Percentiles rank a stretch among this genome's conserved stretches.
phyloP scores from a whole-genome alignment of 306 rosid species.

The Castanospermum australe region DNA sequence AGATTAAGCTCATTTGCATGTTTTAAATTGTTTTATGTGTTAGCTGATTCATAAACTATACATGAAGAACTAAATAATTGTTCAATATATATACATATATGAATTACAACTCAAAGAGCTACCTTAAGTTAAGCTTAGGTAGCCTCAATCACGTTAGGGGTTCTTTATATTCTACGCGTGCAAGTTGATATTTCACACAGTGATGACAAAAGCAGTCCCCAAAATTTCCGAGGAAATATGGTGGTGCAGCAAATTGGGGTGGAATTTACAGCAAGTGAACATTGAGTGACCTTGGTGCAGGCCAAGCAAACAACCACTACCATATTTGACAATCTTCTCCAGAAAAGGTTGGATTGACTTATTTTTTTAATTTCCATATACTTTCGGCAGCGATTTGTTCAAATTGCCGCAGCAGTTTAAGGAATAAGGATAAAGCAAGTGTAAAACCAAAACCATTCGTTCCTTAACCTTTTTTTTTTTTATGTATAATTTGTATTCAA shows the following conservation, averaged over 20 bases:
- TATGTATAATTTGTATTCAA: background rate
- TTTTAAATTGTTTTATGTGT: too few species aligned
- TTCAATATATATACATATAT: background rate
- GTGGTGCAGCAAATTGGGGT: constrained; percentile 4
- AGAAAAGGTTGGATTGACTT: constrained; percentile 11
- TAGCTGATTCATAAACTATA: too few species aligned
- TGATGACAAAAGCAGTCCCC: constrained; percentile 17
- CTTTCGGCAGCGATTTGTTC: constrained; percentile 41
- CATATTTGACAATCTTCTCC: constrained; percentile 25
- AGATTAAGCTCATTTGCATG: too few species aligned
- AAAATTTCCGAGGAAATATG: constrained; percentile 6
- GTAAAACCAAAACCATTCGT: background rate
- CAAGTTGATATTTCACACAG: background rate
- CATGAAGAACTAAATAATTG: background rate
- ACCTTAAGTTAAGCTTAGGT: background rate
- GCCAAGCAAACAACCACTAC: constrained; percentile 32
- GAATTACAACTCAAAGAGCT: background rate
- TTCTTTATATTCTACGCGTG: background rate
- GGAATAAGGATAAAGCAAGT: constrained; percentile 38
- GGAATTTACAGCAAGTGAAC: constrained; percentile 24
- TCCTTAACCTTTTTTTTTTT: background rate
- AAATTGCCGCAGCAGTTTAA: constrained; percentile 39
- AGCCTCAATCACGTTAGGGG: background rate
- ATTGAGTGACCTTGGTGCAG: constrained; percentile 30
- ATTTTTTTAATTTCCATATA: background rate